phyloP scores from a whole-genome alignment of 2,329 filamentous ascomycete species.

The Fusarium goolgardi region DNA sequence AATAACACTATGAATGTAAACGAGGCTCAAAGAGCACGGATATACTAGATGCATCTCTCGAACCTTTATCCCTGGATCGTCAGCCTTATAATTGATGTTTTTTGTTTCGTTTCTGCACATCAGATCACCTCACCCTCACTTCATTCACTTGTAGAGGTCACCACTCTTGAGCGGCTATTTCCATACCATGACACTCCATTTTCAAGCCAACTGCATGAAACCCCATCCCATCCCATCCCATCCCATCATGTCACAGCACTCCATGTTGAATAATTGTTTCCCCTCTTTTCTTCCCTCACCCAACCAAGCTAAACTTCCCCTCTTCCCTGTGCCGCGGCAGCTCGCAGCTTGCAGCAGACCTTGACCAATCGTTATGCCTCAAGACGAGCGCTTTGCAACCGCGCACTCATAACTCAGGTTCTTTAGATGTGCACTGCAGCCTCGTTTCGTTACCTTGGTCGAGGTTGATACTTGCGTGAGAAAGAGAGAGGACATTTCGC shows the following conservation, averaged over 20 bases:
- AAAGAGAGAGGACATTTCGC: too few species aligned
- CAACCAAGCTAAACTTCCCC: conserved; percentile 12
- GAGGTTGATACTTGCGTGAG: not conserved
- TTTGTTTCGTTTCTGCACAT: conserved; percentile 11
- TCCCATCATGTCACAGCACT: conserved; percentile 24
- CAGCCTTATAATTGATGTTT: conserved; percentile 32
- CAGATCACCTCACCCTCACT: not conserved
- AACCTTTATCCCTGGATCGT: conserved; percentile 28
- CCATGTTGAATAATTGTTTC: not conserved
- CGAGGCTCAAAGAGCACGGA: not conserved
- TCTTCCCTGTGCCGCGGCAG: conserved; percentile 19
- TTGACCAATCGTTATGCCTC: conserved; percentile 29
- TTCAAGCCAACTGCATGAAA: conserved; percentile 9
- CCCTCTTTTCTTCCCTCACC: conserved; percentile 18
- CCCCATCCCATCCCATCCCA: conserved; percentile 13
- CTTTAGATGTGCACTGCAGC: conserved; percentile 31
- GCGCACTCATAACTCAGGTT: conserved; percentile 6
- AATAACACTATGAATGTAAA: not conserved
- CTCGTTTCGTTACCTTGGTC: conserved; percentile 28
- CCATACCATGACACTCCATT: conserved; percentile 4
- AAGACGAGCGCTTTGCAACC: conserved; percentile 13
- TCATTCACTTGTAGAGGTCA: not conserved
- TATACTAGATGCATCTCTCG: conserved; percentile 17
- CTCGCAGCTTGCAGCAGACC: conserved; percentile 20
- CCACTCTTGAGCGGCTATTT: conserved; percentile 9